Conservation (phyloP, 2,329 filamentous ascomycete species). For the Stachybotrys chlorohalonatus region DNA sequence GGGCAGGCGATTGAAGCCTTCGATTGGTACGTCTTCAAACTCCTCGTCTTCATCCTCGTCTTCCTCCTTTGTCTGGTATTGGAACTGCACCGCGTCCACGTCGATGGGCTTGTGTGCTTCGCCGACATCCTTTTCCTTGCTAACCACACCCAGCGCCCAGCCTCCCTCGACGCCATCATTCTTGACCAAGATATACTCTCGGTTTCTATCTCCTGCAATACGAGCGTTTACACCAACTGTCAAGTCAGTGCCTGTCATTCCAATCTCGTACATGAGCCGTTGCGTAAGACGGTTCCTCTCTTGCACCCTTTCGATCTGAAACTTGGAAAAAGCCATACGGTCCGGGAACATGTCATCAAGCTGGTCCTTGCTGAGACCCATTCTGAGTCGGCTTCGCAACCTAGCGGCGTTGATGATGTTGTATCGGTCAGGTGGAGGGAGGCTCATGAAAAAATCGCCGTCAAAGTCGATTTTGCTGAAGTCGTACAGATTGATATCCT, state of each 20-base stretch:
- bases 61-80: slow-evolving; percentile 48
- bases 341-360: slow-evolving; percentile 95
- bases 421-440: slow-evolving; percentile 85
- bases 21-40: slow-evolving; percentile 89
- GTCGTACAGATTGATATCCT: slow-evolving; percentile 87
- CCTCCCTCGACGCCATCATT: slow-evolving; percentile 93
- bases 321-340: slow-evolving; percentile 91
- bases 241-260: slow-evolving; percentile 71
- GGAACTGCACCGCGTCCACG: slow-evolving; percentile 59
- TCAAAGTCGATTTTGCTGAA: slow-evolving; percentile 99
- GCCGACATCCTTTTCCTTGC: slow-evolving; percentile 70
- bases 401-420: slow-evolving; percentile 95
- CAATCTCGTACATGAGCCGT: slow-evolving; percentile 85
- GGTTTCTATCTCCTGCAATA: slow-evolving; percentile 75
- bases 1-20: slow-evolving; percentile 77
- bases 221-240: slow-evolving; percentile 57
- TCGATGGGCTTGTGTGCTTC: slow-evolving; percentile 85
- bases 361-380: slow-evolving; percentile 96
- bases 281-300: slow-evolving; percentile 95
- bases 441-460: slow-evolving; percentile 84
- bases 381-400: slow-evolving; percentile 76
- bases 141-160: slow-evolving; percentile 92
- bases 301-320: slow-evolving; percentile 88
- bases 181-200: slow-evolving; percentile 93
- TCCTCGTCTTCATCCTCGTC: slow-evolving; percentile 63